Conservation (phyloP, 352 stramenopile genomes). For the Phytophthora pisi region DNA sequence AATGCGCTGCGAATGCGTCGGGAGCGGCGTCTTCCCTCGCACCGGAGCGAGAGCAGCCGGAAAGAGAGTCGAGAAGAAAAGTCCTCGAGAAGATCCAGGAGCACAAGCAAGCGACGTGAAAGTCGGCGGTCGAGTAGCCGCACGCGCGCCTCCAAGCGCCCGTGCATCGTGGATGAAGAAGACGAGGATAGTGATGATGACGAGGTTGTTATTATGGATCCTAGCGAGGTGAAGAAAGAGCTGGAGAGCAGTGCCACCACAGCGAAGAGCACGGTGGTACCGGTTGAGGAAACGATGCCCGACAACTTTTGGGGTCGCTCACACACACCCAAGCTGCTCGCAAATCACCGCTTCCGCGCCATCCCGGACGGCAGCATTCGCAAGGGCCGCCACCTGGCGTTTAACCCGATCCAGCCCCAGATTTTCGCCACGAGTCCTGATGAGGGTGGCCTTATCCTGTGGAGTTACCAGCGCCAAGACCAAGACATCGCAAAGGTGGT, state of each 20-base stretch:
- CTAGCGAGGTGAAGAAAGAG: slow-evolving; percentile 48
- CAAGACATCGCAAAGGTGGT: slow-evolving; percentile 72
- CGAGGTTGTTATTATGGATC: slow-evolving; percentile 60
- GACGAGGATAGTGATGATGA: slow-evolving; percentile 62
- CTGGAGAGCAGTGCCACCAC: slow-evolving; percentile 13
- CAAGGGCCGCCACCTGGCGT: slow-evolving; percentile 75
- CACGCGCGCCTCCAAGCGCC: slow-evolving; percentile 52
- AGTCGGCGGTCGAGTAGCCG: slow-evolving; percentile 41
- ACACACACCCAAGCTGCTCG: slow-evolving; percentile 66
- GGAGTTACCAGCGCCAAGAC: slow-evolving; percentile 69
- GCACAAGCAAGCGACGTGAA: slow-evolving; percentile 25
- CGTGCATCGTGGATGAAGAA: slow-evolving; percentile 71
- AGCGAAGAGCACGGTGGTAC: slow-evolving; percentile 31
- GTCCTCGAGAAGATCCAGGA: slow-evolving; percentile 29
- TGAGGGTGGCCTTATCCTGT: slow-evolving; percentile 80
- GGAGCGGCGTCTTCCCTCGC: slow-evolving; percentile 32
- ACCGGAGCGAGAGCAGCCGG: slow-evolving; percentile 16
- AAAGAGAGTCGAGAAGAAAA: background rate
- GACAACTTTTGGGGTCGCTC: slow-evolving; percentile 84
- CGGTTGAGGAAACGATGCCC: slow-evolving; percentile 50
- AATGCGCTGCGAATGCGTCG: slow-evolving; percentile 67
- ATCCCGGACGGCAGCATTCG: slow-evolving; percentile 68
- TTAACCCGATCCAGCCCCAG: slow-evolving; percentile 77
- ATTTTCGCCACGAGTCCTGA: slow-evolving; percentile 81
- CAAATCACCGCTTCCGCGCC: slow-evolving; percentile 62